These are phyloP conservation scores for Lyophyllum decastes DNA, from an alignment of 768 basidiomycete species.

Conservation along the genomic window DNA sequence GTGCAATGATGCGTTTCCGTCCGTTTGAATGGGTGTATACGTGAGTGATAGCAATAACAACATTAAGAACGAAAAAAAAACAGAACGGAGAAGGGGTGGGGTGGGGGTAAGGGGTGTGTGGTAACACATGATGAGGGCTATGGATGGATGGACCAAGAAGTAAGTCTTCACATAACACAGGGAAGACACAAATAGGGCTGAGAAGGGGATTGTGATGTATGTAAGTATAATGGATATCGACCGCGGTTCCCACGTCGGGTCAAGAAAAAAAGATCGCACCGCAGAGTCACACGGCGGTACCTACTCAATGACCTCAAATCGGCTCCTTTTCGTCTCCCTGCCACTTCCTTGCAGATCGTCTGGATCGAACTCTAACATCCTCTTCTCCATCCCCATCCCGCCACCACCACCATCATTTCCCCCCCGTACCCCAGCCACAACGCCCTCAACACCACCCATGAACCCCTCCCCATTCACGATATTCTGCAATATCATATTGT, in stretches of 20 bases:
- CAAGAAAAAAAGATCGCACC: background rate
- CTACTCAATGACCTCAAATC: constrained; percentile 63
- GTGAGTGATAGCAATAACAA: background rate
- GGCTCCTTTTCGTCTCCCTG: constrained; percentile 54
- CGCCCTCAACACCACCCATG: constrained; percentile 35
- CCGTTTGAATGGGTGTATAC: background rate
- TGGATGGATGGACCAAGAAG: background rate
- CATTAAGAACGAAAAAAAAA: background rate
- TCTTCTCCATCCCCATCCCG: constrained; percentile 24
- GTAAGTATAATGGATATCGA: too few species aligned
- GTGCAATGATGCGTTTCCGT: background rate
- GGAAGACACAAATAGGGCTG: too few species aligned
- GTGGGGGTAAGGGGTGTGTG: background rate
- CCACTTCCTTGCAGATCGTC: constrained; percentile 38
- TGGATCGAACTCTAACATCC: constrained; percentile 14
- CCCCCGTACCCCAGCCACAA: too few species aligned
- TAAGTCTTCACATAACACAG: too few species aligned
- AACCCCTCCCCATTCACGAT: constrained; percentile 68
- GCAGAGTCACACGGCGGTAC: background rate
- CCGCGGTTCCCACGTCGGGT: too few species aligned
- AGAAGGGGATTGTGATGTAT: too few species aligned
- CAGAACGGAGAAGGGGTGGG: background rate
- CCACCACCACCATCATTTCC: too few species aligned
- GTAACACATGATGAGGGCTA: background rate
- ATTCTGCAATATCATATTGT: constrained; percentile 73